These are phyloP conservation scores for Geotrichum histeridarum DNA, from an alignment of 1,139 yeast species.

Conservation along the genomic window DNA sequence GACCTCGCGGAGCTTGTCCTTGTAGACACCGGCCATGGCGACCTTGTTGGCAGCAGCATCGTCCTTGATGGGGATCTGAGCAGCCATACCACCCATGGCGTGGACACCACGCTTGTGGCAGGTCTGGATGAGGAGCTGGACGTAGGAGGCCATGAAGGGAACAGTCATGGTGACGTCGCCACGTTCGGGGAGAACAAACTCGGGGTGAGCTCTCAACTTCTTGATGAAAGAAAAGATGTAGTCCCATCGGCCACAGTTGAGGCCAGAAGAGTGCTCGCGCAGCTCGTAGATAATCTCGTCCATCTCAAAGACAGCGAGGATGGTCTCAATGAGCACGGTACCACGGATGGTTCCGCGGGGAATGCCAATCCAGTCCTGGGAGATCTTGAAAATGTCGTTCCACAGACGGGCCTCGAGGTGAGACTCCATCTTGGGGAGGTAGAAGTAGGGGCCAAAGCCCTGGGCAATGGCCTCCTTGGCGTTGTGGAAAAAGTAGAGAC, in stretches of 20 bases:
- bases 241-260: conserved; percentile 83
- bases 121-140: conserved; percentile 59
- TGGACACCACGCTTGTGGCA: conserved; percentile 73
- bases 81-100: conserved; percentile 86
- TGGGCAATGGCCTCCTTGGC: conserved; percentile 55
- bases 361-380: conserved; percentile 63
- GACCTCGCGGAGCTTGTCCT: conserved; percentile 71
- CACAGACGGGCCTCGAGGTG: conserved; percentile 74
- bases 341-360: conserved; percentile 72
- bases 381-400: conserved; percentile 66
- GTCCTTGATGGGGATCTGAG: conserved; percentile 71
- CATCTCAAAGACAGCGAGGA: conserved; percentile 75
- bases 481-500: conserved; percentile 68
- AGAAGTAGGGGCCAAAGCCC: conserved; percentile 73
- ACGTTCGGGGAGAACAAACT: conserved; percentile 65
- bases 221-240: conserved; percentile 71
- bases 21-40: conserved; percentile 68
- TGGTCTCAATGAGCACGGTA: conserved; percentile 72
- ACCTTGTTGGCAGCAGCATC: conserved; percentile 58
- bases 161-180: conserved; percentile 70
- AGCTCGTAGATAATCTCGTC: conserved; percentile 74
- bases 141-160: conserved; percentile 70
- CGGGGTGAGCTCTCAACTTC: conserved; percentile 58
- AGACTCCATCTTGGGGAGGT: conserved; percentile 77
- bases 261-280: conserved; percentile 68